These are phyloP conservation scores for Coemansia sp. DNA, from an alignment of 192 early-diverging fungal genomes.

Conservation along the genomic window DNA sequence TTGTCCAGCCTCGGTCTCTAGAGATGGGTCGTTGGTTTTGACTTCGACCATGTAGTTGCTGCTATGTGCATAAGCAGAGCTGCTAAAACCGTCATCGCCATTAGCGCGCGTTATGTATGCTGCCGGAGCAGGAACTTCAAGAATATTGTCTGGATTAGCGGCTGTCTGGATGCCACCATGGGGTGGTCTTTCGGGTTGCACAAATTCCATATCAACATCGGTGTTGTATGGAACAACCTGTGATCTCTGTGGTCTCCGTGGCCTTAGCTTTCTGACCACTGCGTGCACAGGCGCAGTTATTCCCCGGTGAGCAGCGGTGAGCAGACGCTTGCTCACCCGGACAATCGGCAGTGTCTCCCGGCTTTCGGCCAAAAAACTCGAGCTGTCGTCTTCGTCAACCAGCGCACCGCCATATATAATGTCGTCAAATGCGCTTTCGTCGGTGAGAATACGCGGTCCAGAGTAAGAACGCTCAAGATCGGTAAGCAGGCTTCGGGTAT, in stretches of 20 bases:
- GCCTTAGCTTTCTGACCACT: conserved; percentile 3
- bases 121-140: not conserved
- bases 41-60: conserved; percentile 10
- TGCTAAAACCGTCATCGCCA: not conserved
- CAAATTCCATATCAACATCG: not conserved
- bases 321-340: conserved; percentile 1
- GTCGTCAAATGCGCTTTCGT: conserved; percentile 16
- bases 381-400: conserved; percentile 26
- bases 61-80: not conserved
- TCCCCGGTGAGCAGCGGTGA: not conserved
- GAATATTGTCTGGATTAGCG: not conserved
- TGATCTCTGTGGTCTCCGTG: not conserved
- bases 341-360: conserved; percentile 17
- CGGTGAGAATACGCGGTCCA: conserved; percentile 26
- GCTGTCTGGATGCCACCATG: not conserved
- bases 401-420: conserved; percentile 12
- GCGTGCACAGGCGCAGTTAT: conserved; percentile 11
- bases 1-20: not conserved
- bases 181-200: not conserved
- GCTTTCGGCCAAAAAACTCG: conserved; percentile 50
- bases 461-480: conserved; percentile 44
- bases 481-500: conserved; percentile 50
- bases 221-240: not conserved
- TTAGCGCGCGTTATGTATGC: not conserved
- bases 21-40: conserved; percentile 10